Conservation (phyloP, 306 rosid genomes). For the Vigna hirtella region DNA sequence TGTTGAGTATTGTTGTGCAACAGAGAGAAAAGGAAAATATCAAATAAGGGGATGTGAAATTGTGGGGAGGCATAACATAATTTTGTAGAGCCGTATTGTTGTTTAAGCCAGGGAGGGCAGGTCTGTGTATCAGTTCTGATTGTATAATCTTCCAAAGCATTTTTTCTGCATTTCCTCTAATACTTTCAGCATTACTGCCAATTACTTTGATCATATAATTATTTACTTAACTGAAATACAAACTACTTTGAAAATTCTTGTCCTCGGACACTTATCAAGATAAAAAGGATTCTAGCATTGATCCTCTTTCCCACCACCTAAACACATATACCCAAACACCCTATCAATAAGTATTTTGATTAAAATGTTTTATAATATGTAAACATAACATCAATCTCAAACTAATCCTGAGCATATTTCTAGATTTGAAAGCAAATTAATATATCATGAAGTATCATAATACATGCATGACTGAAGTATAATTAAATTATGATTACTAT, state of each 20-base stretch:
- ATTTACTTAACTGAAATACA: not conserved
- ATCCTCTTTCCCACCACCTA: not conserved
- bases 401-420: slow-evolving; percentile 5
- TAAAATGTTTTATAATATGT: slow-evolving; percentile 18
- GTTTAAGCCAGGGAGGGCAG: not conserved
- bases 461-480: slow-evolving; percentile 36
- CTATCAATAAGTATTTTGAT: not conserved
- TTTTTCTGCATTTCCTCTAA: not conserved
- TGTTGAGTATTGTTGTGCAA: not conserved
- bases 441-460: slow-evolving; percentile 33
- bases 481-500: slow-evolving; percentile 23
- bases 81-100: not conserved
- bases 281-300: not conserved
- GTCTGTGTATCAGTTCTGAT: not conserved
- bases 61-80: not conserved
- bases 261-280: not conserved
- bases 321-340: slow-evolving; percentile 17
- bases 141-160: not conserved
- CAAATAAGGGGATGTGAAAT: not conserved
- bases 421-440: slow-evolving; percentile 22
- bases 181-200: slow-evolving; percentile 15
- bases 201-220: not conserved
- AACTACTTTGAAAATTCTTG: slow-evolving; percentile 6
- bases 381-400: slow-evolving; percentile 25
- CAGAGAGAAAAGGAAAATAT: not conserved